phyloP scores from a whole-genome alignment of 257 asterid species.

The Oldenlandia corymbosa region DNA sequence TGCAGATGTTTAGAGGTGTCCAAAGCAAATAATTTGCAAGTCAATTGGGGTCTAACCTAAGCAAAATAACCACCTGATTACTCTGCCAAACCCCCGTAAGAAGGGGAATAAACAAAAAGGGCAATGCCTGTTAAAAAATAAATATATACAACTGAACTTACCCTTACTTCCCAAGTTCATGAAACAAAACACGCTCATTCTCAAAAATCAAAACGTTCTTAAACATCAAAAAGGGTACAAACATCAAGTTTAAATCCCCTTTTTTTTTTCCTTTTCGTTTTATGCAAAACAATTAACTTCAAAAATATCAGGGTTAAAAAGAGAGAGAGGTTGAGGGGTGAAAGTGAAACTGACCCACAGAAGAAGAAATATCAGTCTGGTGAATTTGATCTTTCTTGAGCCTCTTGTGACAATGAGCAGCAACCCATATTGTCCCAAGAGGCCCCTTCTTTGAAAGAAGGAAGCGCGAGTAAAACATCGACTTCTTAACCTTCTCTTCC shows the following conservation, averaged over 20 bases:
- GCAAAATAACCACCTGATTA: neutral
- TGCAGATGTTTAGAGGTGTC: too few relatives aligned
- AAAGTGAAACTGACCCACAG: constrained; percentile 57
- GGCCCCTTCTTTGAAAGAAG: constrained; percentile 76
- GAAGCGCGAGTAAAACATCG: constrained; percentile 67
- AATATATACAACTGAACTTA: neutral
- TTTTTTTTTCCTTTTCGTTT: too few relatives aligned
- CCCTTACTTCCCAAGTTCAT: neutral
- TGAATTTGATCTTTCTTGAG: constrained; percentile 53
- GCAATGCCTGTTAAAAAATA: neutral
- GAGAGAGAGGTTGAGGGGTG: too few relatives aligned
- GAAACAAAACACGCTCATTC: neutral
- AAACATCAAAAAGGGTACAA: too few relatives aligned
- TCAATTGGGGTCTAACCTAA: neutral
- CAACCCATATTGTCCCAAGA: constrained; percentile 77
- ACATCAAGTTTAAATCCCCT: too few relatives aligned
- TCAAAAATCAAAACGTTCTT: neutral
- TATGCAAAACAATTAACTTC: too few relatives aligned
- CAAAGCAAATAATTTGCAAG: neutral
- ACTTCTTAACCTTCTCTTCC: too few relatives aligned
- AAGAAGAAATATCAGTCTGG: constrained; percentile 57
- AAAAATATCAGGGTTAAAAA: neutral
- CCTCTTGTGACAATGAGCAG: constrained; percentile 75
- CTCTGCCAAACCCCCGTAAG: neutral
- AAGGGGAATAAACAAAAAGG: neutral